Base-by-base conservation (phyloP, 2,329 filamentous ascomycete species). In the Diaporthe nobilis region DNA sequence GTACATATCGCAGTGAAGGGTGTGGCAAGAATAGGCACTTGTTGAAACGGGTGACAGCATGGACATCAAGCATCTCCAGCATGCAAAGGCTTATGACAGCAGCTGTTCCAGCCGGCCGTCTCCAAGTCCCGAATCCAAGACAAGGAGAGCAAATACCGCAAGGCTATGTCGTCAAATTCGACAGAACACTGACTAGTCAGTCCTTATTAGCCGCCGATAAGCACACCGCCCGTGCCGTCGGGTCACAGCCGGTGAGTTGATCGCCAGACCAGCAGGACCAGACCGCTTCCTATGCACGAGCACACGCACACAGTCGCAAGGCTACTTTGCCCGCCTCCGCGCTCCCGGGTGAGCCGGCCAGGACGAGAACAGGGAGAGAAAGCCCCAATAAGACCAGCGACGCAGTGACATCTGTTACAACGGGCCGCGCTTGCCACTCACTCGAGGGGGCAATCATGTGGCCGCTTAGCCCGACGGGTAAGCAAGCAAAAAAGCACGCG, bases 401-500 rank as follows among this genome's bases (percentile, higher is more conserved):
- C 13, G 22, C 15, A 13, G 65, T 55, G 65, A 70, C 15, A 70
- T 25, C 65, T 28, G 47, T 55, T n/a, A 34, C 49, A n/a, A 28
- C 31, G 49, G 34, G 5, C 28, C 4, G 42, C 10, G 20, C 44
- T 55, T 20, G 49, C 65, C 22, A 70, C 49, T 70, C 65, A 28
- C 63, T 65, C 17, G 42, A 15, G 2, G 13, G 10, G 47, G 34
- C 34, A 9, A 70, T 70, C 65, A 70, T 70, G 65, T 55, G 58
- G 47, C 22, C 47, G 65, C n/a, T 55, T 31, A 10, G 13, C 49
- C 65, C n/a, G 47, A 22, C 49, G 65, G 65, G 65, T 70, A 28
- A 55, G 65, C 65, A 67, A 65, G 17, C 61, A 49, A 47, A 17
- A 17, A 47, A 65, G 61, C 25, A 49, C 13, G 37, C 31, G 31